A percentile compares a stretch with the other conserved stretches of the same genome.
Conservation (phyloP, 2,329 filamentous ascomycete genomes). For the Pseudogymnoascus pannorum region DNA sequence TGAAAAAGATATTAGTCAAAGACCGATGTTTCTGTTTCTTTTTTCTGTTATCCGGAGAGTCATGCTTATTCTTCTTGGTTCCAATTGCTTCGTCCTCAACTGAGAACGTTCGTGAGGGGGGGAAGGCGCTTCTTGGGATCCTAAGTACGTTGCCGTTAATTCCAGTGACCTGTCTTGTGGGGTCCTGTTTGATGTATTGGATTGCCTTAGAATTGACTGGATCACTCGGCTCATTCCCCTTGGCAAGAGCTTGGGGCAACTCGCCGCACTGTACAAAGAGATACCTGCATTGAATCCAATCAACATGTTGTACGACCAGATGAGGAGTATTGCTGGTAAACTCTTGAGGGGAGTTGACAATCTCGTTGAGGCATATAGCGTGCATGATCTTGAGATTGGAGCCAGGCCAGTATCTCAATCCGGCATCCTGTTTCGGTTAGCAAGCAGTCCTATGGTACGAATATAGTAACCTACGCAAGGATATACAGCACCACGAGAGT, state of each 20-base stretch:
- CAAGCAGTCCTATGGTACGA: slow-evolving; percentile 3
- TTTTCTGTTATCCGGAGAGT: neutral
- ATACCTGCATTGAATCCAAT: slow-evolving; percentile 89
- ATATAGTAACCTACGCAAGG: neutral
- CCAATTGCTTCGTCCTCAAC: neutral
- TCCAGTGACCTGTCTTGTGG: slow-evolving; percentile 15
- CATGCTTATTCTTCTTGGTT: slow-evolving; percentile 4
- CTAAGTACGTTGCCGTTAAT: slow-evolving; percentile 15
- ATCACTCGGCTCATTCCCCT: neutral
- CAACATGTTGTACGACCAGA: slow-evolving; percentile 65
- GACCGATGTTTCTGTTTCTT: slow-evolving; percentile 17
- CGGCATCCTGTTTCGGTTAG: slow-evolving; percentile 10
- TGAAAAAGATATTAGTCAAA: neutral
- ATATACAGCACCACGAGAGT: slow-evolving; percentile 10
- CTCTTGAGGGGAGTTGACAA: slow-evolving; percentile 63
- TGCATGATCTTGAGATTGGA: slow-evolving; percentile 53
- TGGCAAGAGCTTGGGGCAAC: neutral
- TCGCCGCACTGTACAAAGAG: slow-evolving; percentile 51
- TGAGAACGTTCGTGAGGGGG: slow-evolving; percentile 15
- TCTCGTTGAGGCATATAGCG: slow-evolving; percentile 73
- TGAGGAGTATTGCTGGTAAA: slow-evolving; percentile 52
- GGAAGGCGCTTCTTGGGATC: slow-evolving; percentile 16
- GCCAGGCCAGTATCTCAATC: slow-evolving; percentile 48
- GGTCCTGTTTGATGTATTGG: slow-evolving; percentile 17
- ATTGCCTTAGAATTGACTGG: neutral